These are phyloP conservation scores for Parachaetomium inaequale DNA, from an alignment of 495 filamentous ascomycete species.

Conservation along the genomic window DNA sequence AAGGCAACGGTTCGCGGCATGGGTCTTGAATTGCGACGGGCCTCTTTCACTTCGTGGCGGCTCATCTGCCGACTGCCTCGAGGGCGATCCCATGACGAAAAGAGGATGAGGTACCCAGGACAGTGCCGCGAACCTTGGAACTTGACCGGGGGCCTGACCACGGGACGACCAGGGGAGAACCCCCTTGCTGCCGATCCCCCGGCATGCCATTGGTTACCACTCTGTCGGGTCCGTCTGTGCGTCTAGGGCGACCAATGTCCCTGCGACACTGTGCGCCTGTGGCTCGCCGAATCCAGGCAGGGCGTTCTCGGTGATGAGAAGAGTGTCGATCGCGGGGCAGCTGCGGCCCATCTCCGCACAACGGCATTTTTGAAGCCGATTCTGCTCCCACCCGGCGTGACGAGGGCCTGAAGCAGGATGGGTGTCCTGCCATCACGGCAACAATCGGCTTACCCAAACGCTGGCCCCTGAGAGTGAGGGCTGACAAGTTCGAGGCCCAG, in stretches of 20 bases:
- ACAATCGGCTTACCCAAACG: not conserved
- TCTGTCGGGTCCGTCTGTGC: slow-evolving; percentile 10
- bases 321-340: not conserved
- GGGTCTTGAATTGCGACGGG: not conserved
- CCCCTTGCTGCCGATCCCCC: not conserved
- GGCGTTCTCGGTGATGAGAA: not conserved
- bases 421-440: not conserved
- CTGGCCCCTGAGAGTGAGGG: too few relatives aligned
- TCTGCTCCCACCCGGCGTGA: not conserved
- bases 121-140: not conserved
- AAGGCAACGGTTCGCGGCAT: too few relatives aligned
- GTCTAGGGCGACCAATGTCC: not conserved
- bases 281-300: not conserved
- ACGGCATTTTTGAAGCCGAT: not conserved
- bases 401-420: not conserved
- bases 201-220: slow-evolving; percentile 7
- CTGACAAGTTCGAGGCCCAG: too few relatives aligned
- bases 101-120: not conserved
- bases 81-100: too few relatives aligned
- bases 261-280: not conserved
- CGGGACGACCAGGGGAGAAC: not conserved
- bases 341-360: not conserved
- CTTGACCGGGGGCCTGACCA: not conserved
- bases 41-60: not conserved
- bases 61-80: too few relatives aligned